Evolutionary conservation across 2,329 filamentous ascomycete species (phyloP).

Genomic region (Emydomyces testavorans): DNA sequence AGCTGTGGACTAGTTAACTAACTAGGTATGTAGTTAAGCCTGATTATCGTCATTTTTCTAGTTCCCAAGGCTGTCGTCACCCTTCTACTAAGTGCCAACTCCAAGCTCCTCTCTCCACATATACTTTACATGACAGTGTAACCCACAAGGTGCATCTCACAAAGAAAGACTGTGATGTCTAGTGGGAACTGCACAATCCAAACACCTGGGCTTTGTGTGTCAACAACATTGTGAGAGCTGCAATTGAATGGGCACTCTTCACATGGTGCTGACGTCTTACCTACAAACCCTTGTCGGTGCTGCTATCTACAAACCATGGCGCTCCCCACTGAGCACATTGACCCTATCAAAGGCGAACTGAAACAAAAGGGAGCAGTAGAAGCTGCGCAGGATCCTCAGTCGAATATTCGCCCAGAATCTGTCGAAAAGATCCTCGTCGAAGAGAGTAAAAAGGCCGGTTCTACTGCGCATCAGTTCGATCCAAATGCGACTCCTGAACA

Average conservation of each 20-base stretch:
- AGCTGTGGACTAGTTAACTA: no score
- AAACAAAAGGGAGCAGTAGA: slow-evolving; percentile 73
- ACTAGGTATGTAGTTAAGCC: no score
- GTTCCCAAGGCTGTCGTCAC: not conserved
- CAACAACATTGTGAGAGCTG: not conserved
- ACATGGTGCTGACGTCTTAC: slow-evolving; percentile 4
- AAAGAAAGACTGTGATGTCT: not conserved
- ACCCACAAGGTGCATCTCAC: not conserved
- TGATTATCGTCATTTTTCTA: not conserved
- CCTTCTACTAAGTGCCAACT: not conserved
- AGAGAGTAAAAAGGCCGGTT: slow-evolving; percentile 67
- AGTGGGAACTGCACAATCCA: not conserved
- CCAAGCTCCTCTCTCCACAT: not conserved
- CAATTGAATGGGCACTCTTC: slow-evolving; percentile 7
- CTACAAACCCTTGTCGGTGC: not conserved
- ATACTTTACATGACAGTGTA: not conserved
- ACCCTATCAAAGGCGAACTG: slow-evolving; percentile 47
- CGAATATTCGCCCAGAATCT: slow-evolving; percentile 54
- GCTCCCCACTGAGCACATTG: slow-evolving; percentile 8
- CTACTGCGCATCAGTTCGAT: slow-evolving; percentile 73
- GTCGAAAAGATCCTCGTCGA: slow-evolving; percentile 63
- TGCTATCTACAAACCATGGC: slow-evolving; percentile 7
- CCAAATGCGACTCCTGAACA: slow-evolving; percentile 71
- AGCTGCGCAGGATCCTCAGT: slow-evolving; percentile 56
- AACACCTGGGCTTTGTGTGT: not conserved